Percentiles rank a stretch among this genome's conserved stretches.
phyloP scores from a whole-genome alignment of 257 asterid genomes.

The Nicotiana tomentosiformis region DNA sequence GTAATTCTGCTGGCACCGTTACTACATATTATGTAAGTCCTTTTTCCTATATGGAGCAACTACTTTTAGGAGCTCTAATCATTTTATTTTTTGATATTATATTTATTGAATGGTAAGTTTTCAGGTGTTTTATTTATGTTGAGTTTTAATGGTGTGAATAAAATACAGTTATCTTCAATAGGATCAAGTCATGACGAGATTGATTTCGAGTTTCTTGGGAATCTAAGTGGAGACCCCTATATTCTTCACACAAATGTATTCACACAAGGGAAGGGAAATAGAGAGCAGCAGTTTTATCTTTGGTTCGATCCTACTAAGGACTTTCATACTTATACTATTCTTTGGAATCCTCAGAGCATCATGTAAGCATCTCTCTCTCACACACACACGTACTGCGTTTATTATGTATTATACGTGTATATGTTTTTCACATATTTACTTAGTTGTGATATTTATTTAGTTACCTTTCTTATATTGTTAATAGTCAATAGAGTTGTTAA shows the following conservation, averaged over 20 bases:
- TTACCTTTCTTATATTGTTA: too few relatives aligned
- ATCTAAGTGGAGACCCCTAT: slow-evolving; percentile 5
- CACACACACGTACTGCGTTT: neutral
- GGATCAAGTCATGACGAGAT: slow-evolving; percentile 8
- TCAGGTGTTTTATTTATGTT: neutral
- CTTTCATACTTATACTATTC: slow-evolving; percentile 1
- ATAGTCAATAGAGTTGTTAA: too few relatives aligned
- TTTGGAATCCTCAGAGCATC: slow-evolving; percentile 3
- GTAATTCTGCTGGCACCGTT: slow-evolving; percentile 4
- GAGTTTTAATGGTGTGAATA: neutral
- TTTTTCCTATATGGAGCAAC: neutral
- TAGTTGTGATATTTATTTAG: too few relatives aligned
- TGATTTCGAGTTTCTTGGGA: slow-evolving; percentile 5
- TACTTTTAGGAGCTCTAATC: too few relatives aligned
- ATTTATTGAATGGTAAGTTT: neutral
- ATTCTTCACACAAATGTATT: slow-evolving; percentile 8
- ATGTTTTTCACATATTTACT: too few relatives aligned
- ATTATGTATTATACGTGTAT: too few relatives aligned
- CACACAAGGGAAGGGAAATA: neutral
- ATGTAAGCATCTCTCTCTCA: neutral
- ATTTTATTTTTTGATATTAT: too few relatives aligned
- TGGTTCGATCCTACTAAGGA: slow-evolving; percentile 1
- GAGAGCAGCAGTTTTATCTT: slow-evolving; percentile 8
- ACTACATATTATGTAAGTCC: neutral
- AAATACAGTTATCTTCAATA: neutral